Evolutionary conservation across 1,284 basidiomycete species (phyloP).

Genomic region (Ceratorhiza oryzae-sativae): DNA sequence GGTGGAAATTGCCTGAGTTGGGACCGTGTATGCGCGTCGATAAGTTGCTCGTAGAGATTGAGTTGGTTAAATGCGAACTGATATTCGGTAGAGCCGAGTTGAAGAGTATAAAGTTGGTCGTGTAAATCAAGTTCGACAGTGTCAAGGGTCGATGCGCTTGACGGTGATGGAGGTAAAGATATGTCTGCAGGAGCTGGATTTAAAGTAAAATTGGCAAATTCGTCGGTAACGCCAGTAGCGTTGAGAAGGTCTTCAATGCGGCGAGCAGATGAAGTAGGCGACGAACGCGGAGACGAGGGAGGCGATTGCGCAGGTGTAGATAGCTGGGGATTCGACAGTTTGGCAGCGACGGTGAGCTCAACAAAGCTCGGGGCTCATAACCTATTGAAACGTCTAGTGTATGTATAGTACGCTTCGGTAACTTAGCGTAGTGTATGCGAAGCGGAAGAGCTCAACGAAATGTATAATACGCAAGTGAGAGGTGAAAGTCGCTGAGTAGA

Average conservation of each 20-base stretch:
- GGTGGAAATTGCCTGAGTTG: too few relatives aligned
- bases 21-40: too few relatives aligned
- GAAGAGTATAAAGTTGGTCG: too few relatives aligned
- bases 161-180: neutral
- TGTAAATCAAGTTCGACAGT: neutral
- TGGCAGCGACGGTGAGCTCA: neutral
- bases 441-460: too few relatives aligned
- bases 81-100: too few relatives aligned
- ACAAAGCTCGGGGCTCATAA: slow-evolving; percentile 5
- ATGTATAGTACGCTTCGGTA: too few relatives aligned
- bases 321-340: neutral
- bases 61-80: too few relatives aligned
- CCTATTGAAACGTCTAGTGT: neutral
- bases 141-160: neutral
- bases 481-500: too few relatives aligned
- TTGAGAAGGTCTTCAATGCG: neutral
- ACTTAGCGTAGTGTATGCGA: too few relatives aligned
- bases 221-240: slow-evolving; percentile 1
- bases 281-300: too few relatives aligned
- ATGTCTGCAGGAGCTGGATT: neutral
- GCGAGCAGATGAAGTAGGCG: neutral
- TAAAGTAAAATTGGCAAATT: neutral
- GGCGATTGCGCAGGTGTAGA: neutral
- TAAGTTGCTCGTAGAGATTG: too few relatives aligned
- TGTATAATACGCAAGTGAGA: too few relatives aligned